phyloP scores from a whole-genome alignment of 768 basidiomycete genomes.

The Suillus variegatus region DNA sequence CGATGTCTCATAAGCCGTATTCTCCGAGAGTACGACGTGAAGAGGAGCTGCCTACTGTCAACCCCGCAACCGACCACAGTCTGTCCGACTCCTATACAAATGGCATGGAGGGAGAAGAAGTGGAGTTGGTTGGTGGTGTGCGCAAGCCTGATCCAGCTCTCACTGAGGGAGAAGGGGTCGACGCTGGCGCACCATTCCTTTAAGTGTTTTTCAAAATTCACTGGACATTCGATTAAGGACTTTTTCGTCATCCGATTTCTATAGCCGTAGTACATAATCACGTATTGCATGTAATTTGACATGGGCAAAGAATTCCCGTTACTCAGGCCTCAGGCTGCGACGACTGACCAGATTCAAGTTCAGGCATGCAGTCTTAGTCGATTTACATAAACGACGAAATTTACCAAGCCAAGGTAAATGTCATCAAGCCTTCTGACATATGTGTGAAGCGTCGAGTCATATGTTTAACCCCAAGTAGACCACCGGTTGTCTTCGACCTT shows the following conservation, averaged over 20 bases:
- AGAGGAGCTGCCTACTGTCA: slow-evolving; percentile 43
- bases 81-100: slow-evolving; percentile 15
- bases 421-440: neutral
- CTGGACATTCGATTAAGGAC: neutral
- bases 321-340: too few species aligned
- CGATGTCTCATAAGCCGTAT: slow-evolving; percentile 68
- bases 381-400: too few species aligned
- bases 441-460: neutral
- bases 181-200: slow-evolving; percentile 20
- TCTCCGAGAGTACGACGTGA: slow-evolving; percentile 61
- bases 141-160: slow-evolving; percentile 12
- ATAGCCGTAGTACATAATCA: neutral
- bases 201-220: slow-evolving; percentile 13
- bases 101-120: slow-evolving; percentile 21
- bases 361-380: neutral
- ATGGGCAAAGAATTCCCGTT: neutral
- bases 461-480: neutral
- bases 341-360: neutral
- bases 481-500: neutral
- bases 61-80: slow-evolving; percentile 9
- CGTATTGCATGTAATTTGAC: neutral
- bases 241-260: neutral
- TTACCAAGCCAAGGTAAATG: too few species aligned
- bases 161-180: slow-evolving; percentile 28
- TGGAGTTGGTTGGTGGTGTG: slow-evolving; percentile 26